Conservation (phyloP, 805 yeast genomes). For the Priceomyces haplophilus region DNA sequence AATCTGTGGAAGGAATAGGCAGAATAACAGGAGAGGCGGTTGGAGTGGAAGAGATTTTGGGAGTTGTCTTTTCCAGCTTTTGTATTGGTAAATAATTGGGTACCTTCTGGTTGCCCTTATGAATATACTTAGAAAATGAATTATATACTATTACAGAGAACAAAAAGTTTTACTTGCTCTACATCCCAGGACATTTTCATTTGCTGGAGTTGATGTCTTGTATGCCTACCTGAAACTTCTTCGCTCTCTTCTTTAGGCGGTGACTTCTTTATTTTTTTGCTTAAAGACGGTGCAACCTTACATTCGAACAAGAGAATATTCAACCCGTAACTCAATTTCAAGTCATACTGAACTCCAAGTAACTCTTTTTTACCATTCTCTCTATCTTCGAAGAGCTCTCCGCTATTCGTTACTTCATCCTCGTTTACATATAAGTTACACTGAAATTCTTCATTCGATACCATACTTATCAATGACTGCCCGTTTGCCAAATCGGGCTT, state of each 20-base stretch:
- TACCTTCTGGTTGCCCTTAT: not conserved
- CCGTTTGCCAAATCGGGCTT: slow-evolving; percentile 32
- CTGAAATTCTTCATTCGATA: slow-evolving; percentile 42
- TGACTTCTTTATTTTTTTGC: slow-evolving; percentile 32
- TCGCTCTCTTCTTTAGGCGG: slow-evolving; percentile 21
- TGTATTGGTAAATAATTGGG: slow-evolving; percentile 79
- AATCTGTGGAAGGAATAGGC: slow-evolving; percentile 83
- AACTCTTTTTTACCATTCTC: slow-evolving; percentile 15
- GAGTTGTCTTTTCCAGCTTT: slow-evolving; percentile 85
- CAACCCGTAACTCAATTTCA: slow-evolving; percentile 39
- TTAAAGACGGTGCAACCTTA: slow-evolving; percentile 38
- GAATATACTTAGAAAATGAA: slow-evolving; percentile 1
- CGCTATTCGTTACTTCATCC: slow-evolving; percentile 33
- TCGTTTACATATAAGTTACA: slow-evolving; percentile 38
- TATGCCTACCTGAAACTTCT: slow-evolving; percentile 39
- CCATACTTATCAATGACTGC: slow-evolving; percentile 27
- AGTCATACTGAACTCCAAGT: slow-evolving; percentile 32
- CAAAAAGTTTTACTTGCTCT: slow-evolving; percentile 34
- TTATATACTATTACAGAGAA: slow-evolving; percentile 27
- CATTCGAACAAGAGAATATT: slow-evolving; percentile 40
- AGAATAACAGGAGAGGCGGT: slow-evolving; percentile 86
- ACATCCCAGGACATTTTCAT: slow-evolving; percentile 46
- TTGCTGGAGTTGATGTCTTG: slow-evolving; percentile 45
- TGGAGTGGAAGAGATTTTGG: slow-evolving; percentile 86
- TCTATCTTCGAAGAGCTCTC: slow-evolving; percentile 29